Base-by-base conservation (phyloP, 306 rosid genomes). In the Cucurbita argyrosperma region DNA sequence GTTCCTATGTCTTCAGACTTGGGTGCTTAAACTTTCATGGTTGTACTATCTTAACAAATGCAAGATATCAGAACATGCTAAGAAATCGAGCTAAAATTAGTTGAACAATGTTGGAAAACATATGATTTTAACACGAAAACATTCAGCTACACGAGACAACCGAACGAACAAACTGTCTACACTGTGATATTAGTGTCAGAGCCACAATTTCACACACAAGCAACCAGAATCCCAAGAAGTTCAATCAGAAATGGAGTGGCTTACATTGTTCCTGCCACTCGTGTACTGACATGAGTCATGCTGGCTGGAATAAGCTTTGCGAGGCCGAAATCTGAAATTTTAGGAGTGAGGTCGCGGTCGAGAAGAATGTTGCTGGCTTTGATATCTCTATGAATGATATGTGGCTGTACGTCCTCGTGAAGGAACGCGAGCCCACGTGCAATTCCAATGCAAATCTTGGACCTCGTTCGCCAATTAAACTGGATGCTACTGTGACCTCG, bases 241-340 rank as follows among this genome's bases (percentile, higher is more conserved):
- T 42, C 23, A 8, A 12, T 14, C 9, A 5, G 43, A 46, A 70
- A 70, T 68, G 26, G 10, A 68, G 38, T 68, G 45, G 76, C 96
- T 88, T 81, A 94, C 99, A 94, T 68, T 40, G 99, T 94, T 87
- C 99, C 99, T 21, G 99, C 99, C 53, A 94, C 99, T 19, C 99
- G 96, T n/a, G 99, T 94, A 81, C 97, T 94, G 69, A 91, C 90
- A 23, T 94, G 99, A 80, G 96, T 85, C 83, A 85, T 72, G 76
- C 90, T 86, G 30, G 97, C 73, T 4, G 99, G 96, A 71, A 94
- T 79, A 53, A 94, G 96, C 81, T 89, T 94, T 51, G 99, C 99
- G 12, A 94, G 99, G 37, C 99, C 99, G 59, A 94, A 94, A 83
- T 94, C 99, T 30, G 99, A 87, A 77, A 94, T 94, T 77, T 85